phyloP scores from a whole-genome alignment of 139 green algal genomes.

The Chlamydomonas asymmetrica region DNA sequence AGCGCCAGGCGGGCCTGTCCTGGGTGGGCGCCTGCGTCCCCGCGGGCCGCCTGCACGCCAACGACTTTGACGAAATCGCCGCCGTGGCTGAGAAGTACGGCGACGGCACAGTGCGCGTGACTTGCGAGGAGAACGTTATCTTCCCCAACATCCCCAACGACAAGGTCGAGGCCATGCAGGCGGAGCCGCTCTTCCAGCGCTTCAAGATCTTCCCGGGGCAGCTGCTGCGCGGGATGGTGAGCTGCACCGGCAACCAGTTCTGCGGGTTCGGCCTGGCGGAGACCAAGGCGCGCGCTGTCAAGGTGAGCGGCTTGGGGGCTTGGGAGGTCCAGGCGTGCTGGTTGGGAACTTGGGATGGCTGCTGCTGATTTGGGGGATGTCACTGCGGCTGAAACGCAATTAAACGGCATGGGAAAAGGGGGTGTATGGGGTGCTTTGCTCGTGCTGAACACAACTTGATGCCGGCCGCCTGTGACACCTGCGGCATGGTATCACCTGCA shows the following conservation, averaged over 20 bases:
- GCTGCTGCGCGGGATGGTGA: constrained; percentile 65
- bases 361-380: too few species aligned
- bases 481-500: too few species aligned
- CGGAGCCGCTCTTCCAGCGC: constrained; percentile 86
- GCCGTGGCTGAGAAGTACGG: constrained; percentile 84
- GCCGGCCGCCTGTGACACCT: too few species aligned
- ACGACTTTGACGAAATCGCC: constrained; percentile 83
- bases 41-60: constrained; percentile 71
- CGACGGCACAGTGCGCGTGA: constrained; percentile 87
- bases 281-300: constrained; percentile 76
- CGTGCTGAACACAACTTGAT: too few species aligned
- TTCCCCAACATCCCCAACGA: constrained; percentile 86
- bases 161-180: constrained; percentile 80
- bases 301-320: too few species aligned
- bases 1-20: constrained; percentile 83
- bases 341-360: too few species aligned
- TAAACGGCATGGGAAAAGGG: too few species aligned
- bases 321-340: too few species aligned
- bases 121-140: constrained; percentile 95
- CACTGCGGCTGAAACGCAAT: too few species aligned
- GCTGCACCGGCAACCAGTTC: constrained; percentile 96
- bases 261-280: constrained; percentile 95
- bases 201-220: constrained; percentile 61
- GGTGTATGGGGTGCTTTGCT: too few species aligned
- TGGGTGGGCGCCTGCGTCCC: constrained; percentile 82